phyloP scores from a whole-genome alignment of 2,329 filamentous ascomycete genomes.

The Ampelomyces quisqualis region DNA sequence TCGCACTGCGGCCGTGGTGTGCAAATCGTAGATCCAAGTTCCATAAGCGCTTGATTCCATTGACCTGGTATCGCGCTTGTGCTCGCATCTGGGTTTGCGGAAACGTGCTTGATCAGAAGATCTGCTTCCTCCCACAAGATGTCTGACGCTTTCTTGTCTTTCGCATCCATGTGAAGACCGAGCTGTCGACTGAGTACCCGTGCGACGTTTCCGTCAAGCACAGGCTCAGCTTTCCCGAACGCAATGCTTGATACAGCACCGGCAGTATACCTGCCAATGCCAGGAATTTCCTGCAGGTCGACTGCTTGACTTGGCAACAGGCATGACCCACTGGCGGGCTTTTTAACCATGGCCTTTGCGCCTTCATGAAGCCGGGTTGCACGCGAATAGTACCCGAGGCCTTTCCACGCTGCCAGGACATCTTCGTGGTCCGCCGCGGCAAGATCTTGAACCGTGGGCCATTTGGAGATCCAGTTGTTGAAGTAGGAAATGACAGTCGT shows the following conservation, averaged over 20 bases:
- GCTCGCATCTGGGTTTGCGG: conserved; percentile 33
- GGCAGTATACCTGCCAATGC: conserved; percentile 63
- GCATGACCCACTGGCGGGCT: conserved; percentile 40
- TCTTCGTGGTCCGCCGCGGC: conserved; percentile 57
- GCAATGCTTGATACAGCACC: conserved; percentile 64
- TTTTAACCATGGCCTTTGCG: conserved; percentile 52
- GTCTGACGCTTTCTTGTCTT: conserved; percentile 57
- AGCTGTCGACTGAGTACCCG: conserved; percentile 63
- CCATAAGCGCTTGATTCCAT: conserved; percentile 68
- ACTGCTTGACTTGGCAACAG: conserved; percentile 53
- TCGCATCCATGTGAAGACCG: conserved; percentile 58
- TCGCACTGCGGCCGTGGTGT: conserved; percentile 60
- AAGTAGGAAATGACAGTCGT: conserved; percentile 64
- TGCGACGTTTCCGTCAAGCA: conserved; percentile 66
- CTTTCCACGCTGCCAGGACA: conserved; percentile 61
- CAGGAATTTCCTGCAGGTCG: conserved; percentile 55
- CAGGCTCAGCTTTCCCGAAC: conserved; percentile 59
- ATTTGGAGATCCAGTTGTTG: conserved; percentile 61
- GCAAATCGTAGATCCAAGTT: conserved; percentile 64
- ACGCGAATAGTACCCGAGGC: conserved; percentile 65
- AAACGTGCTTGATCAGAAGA: conserved; percentile 56
- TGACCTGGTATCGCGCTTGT: conserved; percentile 56
- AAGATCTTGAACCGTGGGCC: conserved; percentile 60
- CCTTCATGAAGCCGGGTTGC: conserved; percentile 62
- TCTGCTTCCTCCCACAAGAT: conserved; percentile 61